Evolutionary conservation across 352 stramenopile species (phyloP), one percentile per base, ranked within the genome.

Genomic region (Phytophthora kernoviae): DNA sequence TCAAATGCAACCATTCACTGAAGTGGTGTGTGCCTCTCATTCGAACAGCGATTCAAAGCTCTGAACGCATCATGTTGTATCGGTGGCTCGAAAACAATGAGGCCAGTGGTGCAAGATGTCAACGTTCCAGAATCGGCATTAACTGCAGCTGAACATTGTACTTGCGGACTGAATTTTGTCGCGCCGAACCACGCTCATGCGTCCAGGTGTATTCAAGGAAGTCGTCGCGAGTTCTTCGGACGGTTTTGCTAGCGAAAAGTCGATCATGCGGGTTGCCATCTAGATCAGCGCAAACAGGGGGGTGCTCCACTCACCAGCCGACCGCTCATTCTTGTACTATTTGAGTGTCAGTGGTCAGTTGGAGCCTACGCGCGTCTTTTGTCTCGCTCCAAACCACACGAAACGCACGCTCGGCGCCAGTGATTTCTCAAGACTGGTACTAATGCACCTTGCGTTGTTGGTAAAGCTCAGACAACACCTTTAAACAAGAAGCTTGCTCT

Each of bases 281-380:
- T 40, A 42, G 30, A 32, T 30, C 41, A 66, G 43, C 42, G 10
- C 27, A 61, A 66, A 66, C 58, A 66, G 49, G 10, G 34, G n/a
- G 26, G 43, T 14, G 41, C 51, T 5, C 37, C 8, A 18, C 12
- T 54, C 11, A 34, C 40, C 15, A 44, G 40, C 15, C 39, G 51
- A 22, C 30, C 18, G 20, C 17, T 49, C 50, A 42, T 48, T 58
- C 34, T 26, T 15, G 26, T 20, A 18, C 17, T 37, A 37, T 21
- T 57, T 20, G 32, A 47, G 36, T 40, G 34, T 3, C 21, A 55
- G 22, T 42, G 24, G 9, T 27, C 21, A 27, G 34, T 12, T 61
- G 32, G 43, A 43, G 9, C 9, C 15, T 40, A 17, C 33, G 33
- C 9, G 33, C 33, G 33, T 14, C 33, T n/a, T n/a, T n/a, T n/a